Conservation (phyloP, 2,329 filamentous ascomycete genomes). For the Drechslerella stenobrocha region DNA sequence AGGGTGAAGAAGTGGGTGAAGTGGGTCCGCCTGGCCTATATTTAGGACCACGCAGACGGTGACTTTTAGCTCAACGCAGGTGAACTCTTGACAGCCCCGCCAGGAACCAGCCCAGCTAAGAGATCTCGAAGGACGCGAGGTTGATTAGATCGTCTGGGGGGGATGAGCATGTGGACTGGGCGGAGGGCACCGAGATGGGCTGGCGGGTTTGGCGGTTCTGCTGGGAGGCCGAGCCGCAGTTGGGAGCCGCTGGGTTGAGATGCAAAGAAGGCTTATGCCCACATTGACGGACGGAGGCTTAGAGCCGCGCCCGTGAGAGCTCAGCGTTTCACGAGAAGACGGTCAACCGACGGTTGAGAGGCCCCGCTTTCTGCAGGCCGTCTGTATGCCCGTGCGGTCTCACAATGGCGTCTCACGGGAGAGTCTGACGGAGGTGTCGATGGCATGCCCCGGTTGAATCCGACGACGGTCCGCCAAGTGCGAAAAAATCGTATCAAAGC, state of each 20-base stretch:
- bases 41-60: constrained; percentile 9
- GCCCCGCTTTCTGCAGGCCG: no score
- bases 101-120: constrained; percentile 1
- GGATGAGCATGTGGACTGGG: no score
- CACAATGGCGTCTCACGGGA: no score
- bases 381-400: no score
- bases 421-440: no score
- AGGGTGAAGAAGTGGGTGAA: background rate
- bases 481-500: no score
- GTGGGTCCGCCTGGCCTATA: constrained; percentile 8
- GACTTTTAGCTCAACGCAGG: constrained; percentile 2
- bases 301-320: constrained; percentile 16
- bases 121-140: background rate
- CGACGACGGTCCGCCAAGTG: no score
- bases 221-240: background rate
- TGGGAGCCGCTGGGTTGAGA: background rate
- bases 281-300: constrained; percentile 29
- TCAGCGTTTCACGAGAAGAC: constrained; percentile 32
- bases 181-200: no score
- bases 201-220: background rate
- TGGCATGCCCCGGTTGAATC: no score
- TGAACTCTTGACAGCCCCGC: background rate
- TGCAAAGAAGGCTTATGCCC: constrained; percentile 11
- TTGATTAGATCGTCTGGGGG: no score
- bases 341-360: no score